Evolutionary conservation across 2,329 filamentous ascomycete genomes (phyloP), one percentile per base, ranked within the genome.

Genomic region (Xylariaceae sp.): DNA sequence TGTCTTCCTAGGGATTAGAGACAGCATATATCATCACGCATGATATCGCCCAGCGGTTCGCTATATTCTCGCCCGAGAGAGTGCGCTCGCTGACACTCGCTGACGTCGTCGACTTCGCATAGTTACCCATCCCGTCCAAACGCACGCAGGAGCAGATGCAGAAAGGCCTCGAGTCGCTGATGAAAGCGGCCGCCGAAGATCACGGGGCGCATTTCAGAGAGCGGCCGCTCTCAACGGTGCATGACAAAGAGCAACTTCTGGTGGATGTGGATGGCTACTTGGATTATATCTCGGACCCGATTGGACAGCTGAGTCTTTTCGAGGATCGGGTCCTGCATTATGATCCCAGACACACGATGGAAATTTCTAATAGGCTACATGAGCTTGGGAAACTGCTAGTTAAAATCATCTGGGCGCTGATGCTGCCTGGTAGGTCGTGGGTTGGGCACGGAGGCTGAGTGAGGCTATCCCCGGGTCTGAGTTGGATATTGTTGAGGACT

Each of bases 301-400:
- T 33, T 23, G 44, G 44, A 9, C 44, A 47, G 28, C 26, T 24
- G 14, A 47, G 44, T n/a, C 29, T 47, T 9, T 47, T 47, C 29
- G n/a, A 47, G n/a, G 7, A 47, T 24, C 44, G 33, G 26, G 29
- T 47, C 16, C 44, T 24, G 4, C 44, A 36, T 34, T 36, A 47
- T 16, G 44, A 47, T 24, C 26, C 29, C 24, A 47, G 19, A n/a
- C 44, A 47, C 19, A 47, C 44, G 19, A 47, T 47, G 44, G 28
- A 47, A 31, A 31, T 47, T 3, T 24, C 28, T 5, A 9, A 23
- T 12, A 5, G 29, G 6, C 14, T 47, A 12, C 44, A 47, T 21
- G 44, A 21, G 19, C 16, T 47, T 5, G 29, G 29, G 16, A 31
- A 14, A 17, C 41, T 45, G 14, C 41, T 19, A 16, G 41, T 28